A percentile compares a stretch with the other conserved stretches of the same genome.
phyloP scores from a whole-genome alignment of 2,329 filamentous ascomycete species.

The Claviceps purpurea region DNA sequence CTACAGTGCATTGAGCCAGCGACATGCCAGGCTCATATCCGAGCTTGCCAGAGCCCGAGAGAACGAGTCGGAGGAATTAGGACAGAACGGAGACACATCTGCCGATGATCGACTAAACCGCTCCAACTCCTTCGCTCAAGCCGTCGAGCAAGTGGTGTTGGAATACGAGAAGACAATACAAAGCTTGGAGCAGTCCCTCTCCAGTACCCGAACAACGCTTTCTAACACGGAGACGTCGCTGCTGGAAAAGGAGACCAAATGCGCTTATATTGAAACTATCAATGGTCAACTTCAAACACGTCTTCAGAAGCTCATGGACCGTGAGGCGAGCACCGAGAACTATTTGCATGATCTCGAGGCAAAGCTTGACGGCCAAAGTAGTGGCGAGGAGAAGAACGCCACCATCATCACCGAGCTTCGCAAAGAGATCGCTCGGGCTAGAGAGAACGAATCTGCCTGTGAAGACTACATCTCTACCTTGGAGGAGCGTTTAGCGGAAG shows the following conservation, averaged over 20 bases:
- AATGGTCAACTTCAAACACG: conserved; percentile 80
- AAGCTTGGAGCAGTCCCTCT: conserved; percentile 78
- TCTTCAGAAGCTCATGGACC: conserved; percentile 84
- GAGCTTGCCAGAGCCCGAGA: conserved; percentile 83
- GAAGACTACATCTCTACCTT: conserved; percentile 97
- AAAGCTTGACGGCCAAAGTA: conserved; percentile 80
- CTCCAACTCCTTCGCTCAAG: conserved; percentile 90
- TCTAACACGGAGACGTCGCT: conserved; percentile 75
- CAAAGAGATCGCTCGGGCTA: conserved; percentile 76
- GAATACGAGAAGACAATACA: conserved; percentile 99
- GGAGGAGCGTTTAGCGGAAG: conserved; percentile 87
- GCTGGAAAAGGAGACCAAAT: conserved; percentile 86
- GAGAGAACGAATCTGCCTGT: conserved; percentile 78
- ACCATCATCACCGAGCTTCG: conserved; percentile 75
- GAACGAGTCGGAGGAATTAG: conserved; percentile 46
- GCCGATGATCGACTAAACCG: conserved; percentile 82
- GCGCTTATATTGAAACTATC: conserved; percentile 84
- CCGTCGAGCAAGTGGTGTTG: conserved; percentile 87
- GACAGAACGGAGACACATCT: conserved; percentile 40
- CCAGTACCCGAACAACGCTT: conserved; percentile 71
- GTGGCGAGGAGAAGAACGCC: conserved; percentile 84
- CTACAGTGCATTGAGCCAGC: conserved; percentile 78
- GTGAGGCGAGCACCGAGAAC: conserved; percentile 80
- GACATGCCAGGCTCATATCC: conserved; percentile 89
- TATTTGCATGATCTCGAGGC: conserved; percentile 87